These are phyloP conservation scores for Takakia lepidozioides DNA, from an alignment of 225 moss, liverwort and hornwort genomes.

Conservation along the genomic window DNA sequence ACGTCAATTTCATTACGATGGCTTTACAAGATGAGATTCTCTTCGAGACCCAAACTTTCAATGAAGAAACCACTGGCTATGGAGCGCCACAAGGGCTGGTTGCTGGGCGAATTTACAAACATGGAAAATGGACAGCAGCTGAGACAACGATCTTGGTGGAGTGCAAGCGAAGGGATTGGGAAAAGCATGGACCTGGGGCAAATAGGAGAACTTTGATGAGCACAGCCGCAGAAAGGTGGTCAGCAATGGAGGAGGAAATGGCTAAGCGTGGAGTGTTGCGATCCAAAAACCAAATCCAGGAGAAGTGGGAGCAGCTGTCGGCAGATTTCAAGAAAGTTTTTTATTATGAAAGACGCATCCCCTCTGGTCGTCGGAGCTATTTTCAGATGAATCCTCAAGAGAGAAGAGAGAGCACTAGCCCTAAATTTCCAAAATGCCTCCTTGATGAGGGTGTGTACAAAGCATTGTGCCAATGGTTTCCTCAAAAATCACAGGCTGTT, in stretches of 20 bases:
- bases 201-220: constrained; percentile 6
- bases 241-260: constrained; percentile 23
- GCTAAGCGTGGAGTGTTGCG: constrained; percentile 14
- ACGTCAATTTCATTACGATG: too few species aligned
- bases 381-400: constrained; percentile 18
- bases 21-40: too few species aligned
- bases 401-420: constrained; percentile 14
- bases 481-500: constrained; percentile 6
- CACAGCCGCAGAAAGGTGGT: constrained; percentile 19
- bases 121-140: constrained; percentile 21
- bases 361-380: constrained; percentile 14
- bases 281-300: constrained; percentile 18
- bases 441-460: constrained; percentile 21
- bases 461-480: constrained; percentile 18
- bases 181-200: constrained; percentile 3
- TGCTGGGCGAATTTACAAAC: constrained; percentile 12
- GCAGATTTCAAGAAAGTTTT: constrained; percentile 19
- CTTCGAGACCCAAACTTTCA: constrained; percentile 18
- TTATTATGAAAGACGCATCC: constrained; percentile 15
- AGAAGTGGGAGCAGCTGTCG: constrained; percentile 26
- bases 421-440: constrained; percentile 12
- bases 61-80: constrained; percentile 13
- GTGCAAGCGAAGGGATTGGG: constrained; percentile 11
- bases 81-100: constrained; percentile 11
- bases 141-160: constrained; percentile 13